Conservation (phyloP, 805 yeast species). For the Blastobotrys americana region DNA sequence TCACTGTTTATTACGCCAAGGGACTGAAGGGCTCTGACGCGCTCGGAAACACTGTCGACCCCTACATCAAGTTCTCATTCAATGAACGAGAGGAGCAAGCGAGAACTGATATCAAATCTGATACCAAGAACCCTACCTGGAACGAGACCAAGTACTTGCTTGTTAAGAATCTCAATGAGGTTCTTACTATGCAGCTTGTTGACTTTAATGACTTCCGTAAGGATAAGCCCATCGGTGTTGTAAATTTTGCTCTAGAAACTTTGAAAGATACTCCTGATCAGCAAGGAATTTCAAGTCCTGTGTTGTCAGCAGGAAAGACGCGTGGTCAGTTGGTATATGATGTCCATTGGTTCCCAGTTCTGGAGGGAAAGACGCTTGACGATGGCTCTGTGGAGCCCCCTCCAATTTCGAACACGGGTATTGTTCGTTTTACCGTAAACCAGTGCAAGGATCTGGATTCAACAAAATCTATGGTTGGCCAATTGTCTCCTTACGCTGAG, state of each 20-base stretch:
- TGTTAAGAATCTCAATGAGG: slow-evolving; percentile 70
- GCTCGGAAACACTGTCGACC: slow-evolving; percentile 79
- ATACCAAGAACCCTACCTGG: slow-evolving; percentile 74
- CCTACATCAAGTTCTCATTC: slow-evolving; percentile 71
- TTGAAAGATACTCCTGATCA: slow-evolving; percentile 44
- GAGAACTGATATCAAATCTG: slow-evolving; percentile 58
- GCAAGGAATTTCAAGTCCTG: slow-evolving; percentile 44
- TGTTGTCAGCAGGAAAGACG: slow-evolving; percentile 75
- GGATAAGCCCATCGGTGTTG: slow-evolving; percentile 73
- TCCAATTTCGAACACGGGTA: slow-evolving; percentile 92
- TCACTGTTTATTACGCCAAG: slow-evolving; percentile 60
- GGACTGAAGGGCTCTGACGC: slow-evolving; percentile 60
- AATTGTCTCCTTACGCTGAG: slow-evolving; percentile 62
- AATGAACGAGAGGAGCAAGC: slow-evolving; percentile 48
- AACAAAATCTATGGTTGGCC: slow-evolving; percentile 38
- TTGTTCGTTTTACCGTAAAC: slow-evolving; percentile 57
- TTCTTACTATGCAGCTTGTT: slow-evolving; percentile 59
- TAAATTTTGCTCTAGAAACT: slow-evolving; percentile 64
- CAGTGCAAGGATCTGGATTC: slow-evolving; percentile 53
- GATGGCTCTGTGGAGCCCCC: slow-evolving; percentile 83
- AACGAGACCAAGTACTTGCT: slow-evolving; percentile 69
- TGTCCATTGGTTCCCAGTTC: slow-evolving; percentile 67
- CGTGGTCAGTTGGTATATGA: slow-evolving; percentile 71
- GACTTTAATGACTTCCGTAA: slow-evolving; percentile 75
- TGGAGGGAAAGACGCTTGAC: slow-evolving; percentile 43